These are phyloP conservation scores for Kurtzmaniella quercitrusa DNA, from an alignment of 1,139 yeast species.

Conservation along the genomic window DNA sequence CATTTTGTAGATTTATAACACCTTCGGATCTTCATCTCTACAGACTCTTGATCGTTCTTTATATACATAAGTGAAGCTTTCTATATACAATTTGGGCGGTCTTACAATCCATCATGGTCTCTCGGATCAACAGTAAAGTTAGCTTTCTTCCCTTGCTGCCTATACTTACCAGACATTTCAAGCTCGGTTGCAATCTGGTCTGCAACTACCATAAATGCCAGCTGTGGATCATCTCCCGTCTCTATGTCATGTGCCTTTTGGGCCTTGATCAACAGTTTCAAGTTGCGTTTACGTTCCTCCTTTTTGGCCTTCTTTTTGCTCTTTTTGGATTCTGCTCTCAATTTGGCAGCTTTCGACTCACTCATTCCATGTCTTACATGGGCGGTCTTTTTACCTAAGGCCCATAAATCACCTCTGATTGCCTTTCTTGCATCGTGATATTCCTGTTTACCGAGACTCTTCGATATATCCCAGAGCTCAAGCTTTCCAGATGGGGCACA, in stretches of 20 bases:
- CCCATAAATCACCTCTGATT: conserved; percentile 86
- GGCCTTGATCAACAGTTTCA: conserved; percentile 35
- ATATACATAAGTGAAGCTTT: background rate
- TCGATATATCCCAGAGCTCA: conserved; percentile 86
- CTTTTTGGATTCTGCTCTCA: conserved; percentile 35
- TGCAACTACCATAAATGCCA: conserved; percentile 21
- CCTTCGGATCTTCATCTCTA: no score
- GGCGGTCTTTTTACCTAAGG: conserved; percentile 67
- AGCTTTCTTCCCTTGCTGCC: conserved; percentile 29
- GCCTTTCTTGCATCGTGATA: conserved; percentile 92
- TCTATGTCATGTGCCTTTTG: conserved; percentile 15
- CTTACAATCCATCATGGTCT: conserved; percentile 21
- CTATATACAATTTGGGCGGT: conserved; percentile 4
- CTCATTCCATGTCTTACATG: conserved; percentile 31
- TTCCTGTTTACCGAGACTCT: conserved; percentile 66
- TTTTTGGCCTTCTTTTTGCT: conserved; percentile 40
- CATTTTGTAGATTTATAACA: background rate
- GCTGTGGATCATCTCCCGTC: conserved; percentile 29
- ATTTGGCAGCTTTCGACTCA: conserved; percentile 28
- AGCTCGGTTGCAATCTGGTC: conserved; percentile 34
- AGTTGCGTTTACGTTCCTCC: conserved; percentile 38
- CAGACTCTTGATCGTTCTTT: no score
- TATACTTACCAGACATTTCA: conserved; percentile 32
- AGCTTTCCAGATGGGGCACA: conserved; percentile 77
- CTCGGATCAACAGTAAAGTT: conserved; percentile 16